Percentiles rank a stretch among this genome's conserved stretches.
These are phyloP conservation scores for Alternaria viburni DNA, from an alignment of 2,329 filamentous ascomycete genomes.

Conservation along the genomic window DNA sequence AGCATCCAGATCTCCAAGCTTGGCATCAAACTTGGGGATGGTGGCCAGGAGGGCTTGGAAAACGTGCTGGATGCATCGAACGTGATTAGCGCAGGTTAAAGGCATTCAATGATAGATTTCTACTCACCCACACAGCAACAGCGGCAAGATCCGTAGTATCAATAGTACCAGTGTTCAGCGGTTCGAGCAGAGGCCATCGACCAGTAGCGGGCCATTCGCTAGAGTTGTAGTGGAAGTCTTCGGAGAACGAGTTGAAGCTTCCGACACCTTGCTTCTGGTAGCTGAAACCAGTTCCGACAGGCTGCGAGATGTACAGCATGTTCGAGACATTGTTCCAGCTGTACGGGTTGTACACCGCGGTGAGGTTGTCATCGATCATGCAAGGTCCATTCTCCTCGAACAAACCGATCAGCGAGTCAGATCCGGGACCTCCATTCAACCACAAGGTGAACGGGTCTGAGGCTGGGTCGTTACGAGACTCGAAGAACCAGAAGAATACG, in stretches of 20 bases:
- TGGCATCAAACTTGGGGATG: slow-evolving; percentile 30
- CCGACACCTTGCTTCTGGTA: slow-evolving; percentile 38
- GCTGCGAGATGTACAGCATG: slow-evolving; percentile 67
- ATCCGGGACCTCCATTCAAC: slow-evolving; percentile 61
- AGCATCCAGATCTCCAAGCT: slow-evolving; percentile 46
- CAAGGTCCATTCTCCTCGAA: slow-evolving; percentile 52
- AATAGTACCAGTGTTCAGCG: slow-evolving; percentile 56
- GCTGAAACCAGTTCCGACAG: slow-evolving; percentile 64
- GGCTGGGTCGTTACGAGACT: slow-evolving; percentile 55
- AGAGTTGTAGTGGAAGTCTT: slow-evolving; percentile 55
- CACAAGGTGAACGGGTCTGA: slow-evolving; percentile 58
- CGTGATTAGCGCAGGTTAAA: not conserved
- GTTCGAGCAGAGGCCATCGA: slow-evolving; percentile 51
- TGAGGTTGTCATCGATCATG: slow-evolving; percentile 27
- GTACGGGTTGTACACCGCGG: slow-evolving; percentile 59
- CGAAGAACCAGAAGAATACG: slow-evolving; percentile 59
- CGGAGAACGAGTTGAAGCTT: slow-evolving; percentile 47
- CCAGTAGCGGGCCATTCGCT: slow-evolving; percentile 52
- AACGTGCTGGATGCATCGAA: slow-evolving; percentile 18
- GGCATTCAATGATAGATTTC: not conserved
- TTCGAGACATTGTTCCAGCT: slow-evolving; percentile 66
- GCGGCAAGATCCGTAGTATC: slow-evolving; percentile 65
- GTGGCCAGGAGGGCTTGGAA: slow-evolving; percentile 32
- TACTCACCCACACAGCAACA: slow-evolving; percentile 43
- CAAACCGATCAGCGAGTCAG: slow-evolving; percentile 60